phyloP scores from a whole-genome alignment of 768 basidiomycete species.

The Imleria badia region DNA sequence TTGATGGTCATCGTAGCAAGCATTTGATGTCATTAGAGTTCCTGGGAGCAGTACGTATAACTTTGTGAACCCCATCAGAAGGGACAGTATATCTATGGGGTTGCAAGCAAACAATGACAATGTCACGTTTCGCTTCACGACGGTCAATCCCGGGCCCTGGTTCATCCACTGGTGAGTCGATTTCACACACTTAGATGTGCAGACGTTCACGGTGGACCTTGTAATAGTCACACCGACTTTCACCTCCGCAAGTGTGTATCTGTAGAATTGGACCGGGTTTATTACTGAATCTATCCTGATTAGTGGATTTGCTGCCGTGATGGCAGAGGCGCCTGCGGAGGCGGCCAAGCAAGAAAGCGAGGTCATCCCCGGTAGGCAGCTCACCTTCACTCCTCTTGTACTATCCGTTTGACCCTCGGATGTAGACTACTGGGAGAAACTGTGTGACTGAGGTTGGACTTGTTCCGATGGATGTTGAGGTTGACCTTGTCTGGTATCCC shows the following conservation, averaged over 20 bases:
- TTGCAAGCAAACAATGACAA: slow-evolving; percentile 30
- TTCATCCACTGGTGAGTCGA: slow-evolving; percentile 22
- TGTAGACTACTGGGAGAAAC: slow-evolving; percentile 6
- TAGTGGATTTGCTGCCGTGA: slow-evolving; percentile 22
- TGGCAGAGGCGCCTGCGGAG: slow-evolving; percentile 14
- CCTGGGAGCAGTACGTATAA: slow-evolving; percentile 40
- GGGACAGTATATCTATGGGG: slow-evolving; percentile 45
- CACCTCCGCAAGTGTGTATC: slow-evolving; percentile 20
- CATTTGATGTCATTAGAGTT: slow-evolving; percentile 40
- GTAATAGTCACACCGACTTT: slow-evolving; percentile 22
- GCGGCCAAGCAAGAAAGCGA: slow-evolving; percentile 2
- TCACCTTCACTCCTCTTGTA: slow-evolving; percentile 17
- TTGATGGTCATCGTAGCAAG: slow-evolving; percentile 29
- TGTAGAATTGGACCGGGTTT: neutral
- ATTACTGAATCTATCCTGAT: neutral
- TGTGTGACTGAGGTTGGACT: slow-evolving; percentile 1
- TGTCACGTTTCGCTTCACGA: slow-evolving; percentile 57
- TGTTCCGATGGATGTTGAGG: neutral
- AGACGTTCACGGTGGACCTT: neutral
- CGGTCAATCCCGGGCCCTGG: slow-evolving; percentile 52
- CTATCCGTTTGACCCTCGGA: neutral
- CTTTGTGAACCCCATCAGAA: slow-evolving; percentile 49
- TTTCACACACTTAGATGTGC: neutral
- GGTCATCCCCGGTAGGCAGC: slow-evolving; percentile 12
- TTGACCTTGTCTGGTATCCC: neutral